Evolutionary conservation across 768 basidiomycete species (phyloP).

Genomic region (Podaxis sp.): DNA sequence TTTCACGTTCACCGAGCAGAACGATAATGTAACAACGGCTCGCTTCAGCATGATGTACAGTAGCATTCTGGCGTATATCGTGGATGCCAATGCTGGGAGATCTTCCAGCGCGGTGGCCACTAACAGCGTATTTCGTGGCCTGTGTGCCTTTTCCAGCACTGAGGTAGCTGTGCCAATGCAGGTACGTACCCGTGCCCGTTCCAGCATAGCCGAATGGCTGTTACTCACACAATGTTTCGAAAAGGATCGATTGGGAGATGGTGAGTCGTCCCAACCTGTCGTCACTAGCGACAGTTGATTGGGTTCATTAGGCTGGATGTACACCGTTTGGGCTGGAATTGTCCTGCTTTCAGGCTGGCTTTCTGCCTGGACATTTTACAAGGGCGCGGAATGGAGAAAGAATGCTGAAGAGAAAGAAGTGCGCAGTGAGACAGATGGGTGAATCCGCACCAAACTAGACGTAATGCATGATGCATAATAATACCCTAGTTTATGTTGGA

Average conservation of each 20-base stretch:
- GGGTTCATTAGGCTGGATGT: conserved; percentile 50
- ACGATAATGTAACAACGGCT: neutral
- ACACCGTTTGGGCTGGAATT: conserved; percentile 60
- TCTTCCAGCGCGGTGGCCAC: conserved; percentile 22
- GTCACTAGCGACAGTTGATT: neutral
- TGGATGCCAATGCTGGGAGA: conserved; percentile 22
- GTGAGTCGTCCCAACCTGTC: conserved; percentile 29
- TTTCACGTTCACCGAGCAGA: neutral
- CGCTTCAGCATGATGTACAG: conserved; percentile 16
- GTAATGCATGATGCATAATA: neutral
- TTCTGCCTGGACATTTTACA: conserved; percentile 57
- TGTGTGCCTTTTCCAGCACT: conserved; percentile 19
- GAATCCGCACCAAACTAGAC: neutral
- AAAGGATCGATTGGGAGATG: conserved; percentile 73
- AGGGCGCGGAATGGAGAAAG: conserved; percentile 62
- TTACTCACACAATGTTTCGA: neutral
- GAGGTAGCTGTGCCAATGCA: conserved; percentile 21
- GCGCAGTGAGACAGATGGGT: neutral
- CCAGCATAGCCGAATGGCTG: neutral
- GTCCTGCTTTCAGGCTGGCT: conserved; percentile 53
- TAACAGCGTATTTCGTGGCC: conserved; percentile 20
- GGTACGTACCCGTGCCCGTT: conserved; percentile 10
- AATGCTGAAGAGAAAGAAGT: conserved; percentile 44
- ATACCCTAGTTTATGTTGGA: too few relatives aligned
- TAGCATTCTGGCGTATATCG: conserved; percentile 21